phyloP scores from a whole-genome alignment of 805 yeast genomes.

The Kodamaea hsintzibuensis region DNA sequence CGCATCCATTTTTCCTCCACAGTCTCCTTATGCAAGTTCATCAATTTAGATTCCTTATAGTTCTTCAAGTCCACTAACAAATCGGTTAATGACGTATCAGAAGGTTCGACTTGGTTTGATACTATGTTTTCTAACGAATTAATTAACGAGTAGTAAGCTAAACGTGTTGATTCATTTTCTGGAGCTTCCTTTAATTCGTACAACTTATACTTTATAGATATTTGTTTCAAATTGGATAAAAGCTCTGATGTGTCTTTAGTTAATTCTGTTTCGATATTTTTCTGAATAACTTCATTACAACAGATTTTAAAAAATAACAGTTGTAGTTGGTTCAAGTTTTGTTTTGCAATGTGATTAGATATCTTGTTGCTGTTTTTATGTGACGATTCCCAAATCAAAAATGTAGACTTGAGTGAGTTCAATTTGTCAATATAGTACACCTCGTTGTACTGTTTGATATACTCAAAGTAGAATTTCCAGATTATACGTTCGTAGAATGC shows the following conservation, averaged over 20 bases:
- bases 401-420: constrained; percentile 23
- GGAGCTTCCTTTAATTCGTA: constrained; percentile 19
- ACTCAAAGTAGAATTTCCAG: constrained; percentile 44
- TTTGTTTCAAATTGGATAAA: constrained; percentile 30
- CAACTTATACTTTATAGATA: constrained; percentile 33
- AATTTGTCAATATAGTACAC: constrained; percentile 23
- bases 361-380: constrained; percentile 11
- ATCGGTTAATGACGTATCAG: background rate
- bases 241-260: constrained; percentile 15
- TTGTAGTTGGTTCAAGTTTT: constrained; percentile 24
- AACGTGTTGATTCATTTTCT: constrained; percentile 11
- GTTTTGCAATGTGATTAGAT: constrained; percentile 16
- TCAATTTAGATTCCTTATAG: constrained; percentile 11
- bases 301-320: constrained; percentile 25
- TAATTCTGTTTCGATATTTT: constrained; percentile 16
- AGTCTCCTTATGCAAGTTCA: constrained; percentile 5
- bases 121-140: constrained; percentile 16
- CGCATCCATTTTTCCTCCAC: background rate
- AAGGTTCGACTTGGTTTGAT: constrained; percentile 3
- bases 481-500: constrained; percentile 42
- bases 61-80: constrained; percentile 5
- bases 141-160: constrained; percentile 16
- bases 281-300: constrained; percentile 15
- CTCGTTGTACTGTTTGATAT: constrained; percentile 23
- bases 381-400: constrained; percentile 42